A percentile compares a stretch with the other conserved stretches of the same genome.
phyloP scores from a whole-genome alignment of 1,139 yeast species.

The Diutina rugosa region DNA sequence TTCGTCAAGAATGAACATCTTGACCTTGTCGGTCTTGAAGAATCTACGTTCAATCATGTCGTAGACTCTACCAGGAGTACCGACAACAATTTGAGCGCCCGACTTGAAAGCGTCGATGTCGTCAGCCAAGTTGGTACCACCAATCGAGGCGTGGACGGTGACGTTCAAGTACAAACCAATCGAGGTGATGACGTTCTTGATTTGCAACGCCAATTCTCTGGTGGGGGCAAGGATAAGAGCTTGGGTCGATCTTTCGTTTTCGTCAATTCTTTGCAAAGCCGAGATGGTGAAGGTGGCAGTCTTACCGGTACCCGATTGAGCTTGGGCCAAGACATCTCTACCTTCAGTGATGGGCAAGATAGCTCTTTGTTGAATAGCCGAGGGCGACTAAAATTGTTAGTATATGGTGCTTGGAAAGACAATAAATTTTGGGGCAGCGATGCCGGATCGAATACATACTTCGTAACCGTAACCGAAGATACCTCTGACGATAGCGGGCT shows the following conservation, averaged over 20 bases:
- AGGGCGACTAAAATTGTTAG: conserved; percentile 39
- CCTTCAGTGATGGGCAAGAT: conserved; percentile 94
- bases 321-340: conserved; percentile 96
- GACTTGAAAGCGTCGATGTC: conserved; percentile 86
- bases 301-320: conserved; percentile 99
- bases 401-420: neutral
- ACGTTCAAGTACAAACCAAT: conserved; percentile 90
- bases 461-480: conserved; percentile 97
- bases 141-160: conserved; percentile 95
- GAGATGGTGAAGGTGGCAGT: conserved; percentile 98
- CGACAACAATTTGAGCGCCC: conserved; percentile 94
- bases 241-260: conserved; percentile 65
- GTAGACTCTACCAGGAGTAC: conserved; percentile 98
- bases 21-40: conserved; percentile 79
- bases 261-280: conserved; percentile 88
- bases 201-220: conserved; percentile 96
- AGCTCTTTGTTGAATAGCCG: conserved; percentile 98
- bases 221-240: conserved; percentile 97
- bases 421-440: neutral
- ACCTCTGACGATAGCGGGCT: conserved; percentile 70
- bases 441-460: neutral
- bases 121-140: conserved; percentile 90
- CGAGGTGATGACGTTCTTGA: conserved; percentile 90
- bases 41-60: conserved; percentile 95
- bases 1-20: conserved; percentile 97